Conservation (phyloP, 2,329 filamentous ascomycete species). For the Colletotrichum sp. region DNA sequence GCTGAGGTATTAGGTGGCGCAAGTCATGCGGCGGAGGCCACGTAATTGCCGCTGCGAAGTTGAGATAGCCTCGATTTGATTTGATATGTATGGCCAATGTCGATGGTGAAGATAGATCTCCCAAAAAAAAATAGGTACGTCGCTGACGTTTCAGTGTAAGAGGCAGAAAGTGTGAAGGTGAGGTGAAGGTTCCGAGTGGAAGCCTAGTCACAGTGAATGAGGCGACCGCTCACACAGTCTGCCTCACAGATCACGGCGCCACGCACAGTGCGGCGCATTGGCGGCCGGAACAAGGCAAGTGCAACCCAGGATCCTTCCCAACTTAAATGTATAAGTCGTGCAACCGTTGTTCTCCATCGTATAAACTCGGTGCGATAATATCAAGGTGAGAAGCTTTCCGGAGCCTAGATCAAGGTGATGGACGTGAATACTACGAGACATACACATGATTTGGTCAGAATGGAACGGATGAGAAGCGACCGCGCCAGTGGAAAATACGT, state of each 20-base stretch:
- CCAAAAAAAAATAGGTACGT: not conserved
- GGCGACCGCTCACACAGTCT: not conserved
- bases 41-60: not conserved
- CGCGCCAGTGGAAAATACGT: not conserved
- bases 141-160: conserved; percentile 3
- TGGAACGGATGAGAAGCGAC: not conserved
- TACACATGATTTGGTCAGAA: not conserved
- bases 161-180: not conserved
- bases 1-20: not conserved
- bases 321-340: not conserved
- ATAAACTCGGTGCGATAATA: not conserved
- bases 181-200: not conserved
- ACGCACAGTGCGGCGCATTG: not conserved
- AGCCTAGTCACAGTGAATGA: conserved; percentile 1
- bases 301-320: not conserved
- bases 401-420: not conserved
- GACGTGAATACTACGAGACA: not conserved
- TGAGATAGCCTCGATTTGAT: not conserved
- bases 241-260: accelerated
- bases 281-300: not conserved
- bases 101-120: not conserved
- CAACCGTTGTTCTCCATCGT: not conserved
- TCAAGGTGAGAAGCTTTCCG: not conserved
- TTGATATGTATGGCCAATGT: not conserved
- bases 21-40: not conserved